Conservation (phyloP, 164 flowering plant genomes). For the Nelumbo lutea region DNA sequence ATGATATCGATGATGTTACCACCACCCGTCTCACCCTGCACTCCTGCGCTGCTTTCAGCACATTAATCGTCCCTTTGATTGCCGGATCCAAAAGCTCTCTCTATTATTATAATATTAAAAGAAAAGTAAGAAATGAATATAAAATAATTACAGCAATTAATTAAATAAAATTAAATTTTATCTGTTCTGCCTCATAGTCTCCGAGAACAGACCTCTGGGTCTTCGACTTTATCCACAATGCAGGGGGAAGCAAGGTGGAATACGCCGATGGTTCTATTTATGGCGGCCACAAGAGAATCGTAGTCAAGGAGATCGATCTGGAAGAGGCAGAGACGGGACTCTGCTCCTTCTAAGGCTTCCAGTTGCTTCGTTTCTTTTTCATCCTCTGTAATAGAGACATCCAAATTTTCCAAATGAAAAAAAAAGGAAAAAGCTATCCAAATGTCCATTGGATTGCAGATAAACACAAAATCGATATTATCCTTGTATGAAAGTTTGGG, state of each 20-base stretch:
- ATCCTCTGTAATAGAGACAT: conserved; percentile 36
- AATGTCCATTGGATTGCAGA: not conserved
- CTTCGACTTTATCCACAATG: conserved; percentile 56
- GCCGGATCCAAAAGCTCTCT: conserved; percentile 75
- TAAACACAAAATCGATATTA: no score
- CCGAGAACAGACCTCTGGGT: conserved; percentile 51
- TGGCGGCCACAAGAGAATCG: conserved; percentile 58
- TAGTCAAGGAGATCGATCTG: conserved; percentile 78
- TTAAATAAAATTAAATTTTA: no score
- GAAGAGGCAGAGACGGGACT: conserved; percentile 63
- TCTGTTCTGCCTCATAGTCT: no score
- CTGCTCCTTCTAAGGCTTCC: conserved; percentile 56
- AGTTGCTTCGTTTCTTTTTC: conserved; percentile 84
- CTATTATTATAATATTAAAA: conserved; percentile 16
- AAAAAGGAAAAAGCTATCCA: not conserved
- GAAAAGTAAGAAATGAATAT: not conserved
- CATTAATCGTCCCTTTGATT: conserved; percentile 67
- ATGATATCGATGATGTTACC: conserved; percentile 75
- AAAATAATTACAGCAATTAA: not conserved
- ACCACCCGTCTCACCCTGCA: conserved; percentile 74
- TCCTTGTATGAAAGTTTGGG: no score
- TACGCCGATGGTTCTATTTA: conserved; percentile 61
- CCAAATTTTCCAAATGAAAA: not conserved
- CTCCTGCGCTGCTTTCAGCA: conserved; percentile 67
- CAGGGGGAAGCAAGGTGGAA: conserved; percentile 94